Percentiles rank a stretch among this genome's conserved stretches.
Conservation (phyloP, 2,329 filamentous ascomycete genomes). For the Nannizziopsis barbatae region DNA sequence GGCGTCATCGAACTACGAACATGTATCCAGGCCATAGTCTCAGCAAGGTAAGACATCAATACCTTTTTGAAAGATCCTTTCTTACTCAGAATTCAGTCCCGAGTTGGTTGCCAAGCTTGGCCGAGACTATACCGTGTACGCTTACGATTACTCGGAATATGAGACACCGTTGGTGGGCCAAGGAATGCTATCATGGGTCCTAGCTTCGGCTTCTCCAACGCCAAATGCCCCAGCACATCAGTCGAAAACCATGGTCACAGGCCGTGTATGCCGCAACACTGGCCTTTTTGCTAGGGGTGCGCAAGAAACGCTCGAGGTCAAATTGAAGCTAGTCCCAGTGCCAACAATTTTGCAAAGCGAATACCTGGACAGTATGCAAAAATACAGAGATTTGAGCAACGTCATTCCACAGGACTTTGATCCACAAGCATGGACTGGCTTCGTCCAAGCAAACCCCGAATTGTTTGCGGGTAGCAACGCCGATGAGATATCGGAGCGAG, state of each 20-base stretch:
- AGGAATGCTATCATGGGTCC: slow-evolving; percentile 79
- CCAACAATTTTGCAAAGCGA: slow-evolving; percentile 52
- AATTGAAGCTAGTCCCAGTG: slow-evolving; percentile 71
- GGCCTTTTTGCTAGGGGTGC: slow-evolving; percentile 69
- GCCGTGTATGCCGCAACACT: slow-evolving; percentile 76
- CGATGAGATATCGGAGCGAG: slow-evolving; percentile 20
- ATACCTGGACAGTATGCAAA: slow-evolving; percentile 51
- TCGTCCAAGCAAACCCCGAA: slow-evolving; percentile 58
- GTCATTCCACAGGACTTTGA: slow-evolving; percentile 53
- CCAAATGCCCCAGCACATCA: slow-evolving; percentile 47
- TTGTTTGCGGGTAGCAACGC: slow-evolving; percentile 23
- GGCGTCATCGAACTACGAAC: slow-evolving; percentile 78
- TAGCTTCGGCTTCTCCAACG: slow-evolving; percentile 50
- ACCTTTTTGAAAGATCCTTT: slow-evolving; percentile 7
- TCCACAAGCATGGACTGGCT: slow-evolving; percentile 64
- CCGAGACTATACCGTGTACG: slow-evolving; percentile 90
- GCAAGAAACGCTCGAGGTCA: slow-evolving; percentile 86
- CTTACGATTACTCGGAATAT: slow-evolving; percentile 90
- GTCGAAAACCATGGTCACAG: slow-evolving; percentile 63
- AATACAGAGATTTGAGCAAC: slow-evolving; percentile 48
- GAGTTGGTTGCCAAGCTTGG: slow-evolving; percentile 65
- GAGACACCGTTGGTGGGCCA: slow-evolving; percentile 89
- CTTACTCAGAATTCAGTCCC: slow-evolving; percentile 47
- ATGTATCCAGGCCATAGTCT: slow-evolving; percentile 71
- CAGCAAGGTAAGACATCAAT: slow-evolving; percentile 41